phyloP scores from a whole-genome alignment of 2,329 filamentous ascomycete species.

The Alternaria sp. region DNA sequence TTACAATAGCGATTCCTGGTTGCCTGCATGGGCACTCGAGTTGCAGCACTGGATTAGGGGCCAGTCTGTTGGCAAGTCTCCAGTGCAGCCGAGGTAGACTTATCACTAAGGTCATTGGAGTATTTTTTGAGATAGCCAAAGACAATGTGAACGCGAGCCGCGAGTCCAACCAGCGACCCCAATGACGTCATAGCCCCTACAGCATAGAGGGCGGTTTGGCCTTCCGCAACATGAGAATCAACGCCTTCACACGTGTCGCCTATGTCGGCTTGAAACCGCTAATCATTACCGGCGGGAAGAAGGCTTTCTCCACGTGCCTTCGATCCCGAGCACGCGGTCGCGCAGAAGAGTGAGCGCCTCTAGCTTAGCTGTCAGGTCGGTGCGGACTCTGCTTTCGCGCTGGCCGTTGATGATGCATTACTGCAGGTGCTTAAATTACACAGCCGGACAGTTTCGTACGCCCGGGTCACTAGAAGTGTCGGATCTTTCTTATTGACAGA shows the following conservation, averaged over 20 bases:
- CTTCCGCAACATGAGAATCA: not conserved
- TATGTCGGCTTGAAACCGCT: not conserved
- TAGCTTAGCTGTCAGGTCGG: not conserved
- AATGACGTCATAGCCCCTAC: not conserved
- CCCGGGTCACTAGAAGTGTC: not conserved
- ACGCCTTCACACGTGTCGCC: not conserved
- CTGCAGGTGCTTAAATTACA: not conserved
- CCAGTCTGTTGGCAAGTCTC: too few species aligned
- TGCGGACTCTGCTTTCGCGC: not conserved
- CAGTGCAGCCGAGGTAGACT: too few species aligned
- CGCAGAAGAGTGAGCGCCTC: not conserved
- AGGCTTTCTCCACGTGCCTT: not conserved
- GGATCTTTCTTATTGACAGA: not conserved
- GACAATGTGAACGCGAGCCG: fast-evolving
- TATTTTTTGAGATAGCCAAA: fast-evolving
- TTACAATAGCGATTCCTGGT: too few species aligned
- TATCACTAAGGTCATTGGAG: not conserved
- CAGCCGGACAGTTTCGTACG: not conserved
- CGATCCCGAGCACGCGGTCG: not conserved
- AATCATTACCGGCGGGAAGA: not conserved
- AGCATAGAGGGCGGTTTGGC: not conserved
- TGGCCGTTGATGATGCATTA: not conserved
- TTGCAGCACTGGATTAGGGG: too few species aligned
- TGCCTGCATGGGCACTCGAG: too few species aligned
- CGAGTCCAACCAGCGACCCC: not conserved